Base-by-base conservation (phyloP, 768 basidiomycete genomes). In the Fomitopsis pulvina region DNA sequence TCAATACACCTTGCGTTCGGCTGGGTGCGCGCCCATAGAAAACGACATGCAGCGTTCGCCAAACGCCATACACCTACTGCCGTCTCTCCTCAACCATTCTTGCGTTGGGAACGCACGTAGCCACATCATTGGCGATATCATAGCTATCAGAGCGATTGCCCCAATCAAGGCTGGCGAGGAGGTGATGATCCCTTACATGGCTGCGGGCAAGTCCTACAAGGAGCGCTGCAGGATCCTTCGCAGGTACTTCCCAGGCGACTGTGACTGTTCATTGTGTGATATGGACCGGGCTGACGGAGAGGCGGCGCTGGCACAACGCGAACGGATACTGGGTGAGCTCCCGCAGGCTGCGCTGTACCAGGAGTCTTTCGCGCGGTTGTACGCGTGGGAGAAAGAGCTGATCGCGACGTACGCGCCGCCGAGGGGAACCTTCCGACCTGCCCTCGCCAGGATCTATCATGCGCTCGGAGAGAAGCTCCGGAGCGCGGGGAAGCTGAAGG, bases 81-180 rank as follows among this genome's bases (percentile, higher is more conserved):
- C 66, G 0, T 68, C 68, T 0, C 52, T 68, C n/a, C 59, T 67
- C 61, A 71, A 71, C 52, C 69, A 71, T 50, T 52, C 64, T 1
- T 71, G 69, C 54, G 30, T 44, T 1, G 38, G 61, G 1, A 65
- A 55, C 48, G 62, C 61, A 3, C 10, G 29, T 16, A 59, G 63
- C 52, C 16, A 30, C 40, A 57, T 45, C 44, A 55, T 60, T 46
- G 63, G 63, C 2, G 62, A 67, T 47, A 18, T 63, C 25, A 64
- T 70, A 45, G 49, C 65, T 45, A 51, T 71, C 18, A 58, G 68
- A 7, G 61, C 67, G 3, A 37, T 37, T 47, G 63, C 22, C 55
- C 60, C 22, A 29, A 60, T 71, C 44, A 10, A 25, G 7, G 39
- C 41, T 0, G 69, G 64, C 27, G 55, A 57, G 4, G 68, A 69